These are phyloP conservation scores for Hymenoscyphus occultus DNA, from an alignment of 2,329 filamentous ascomycete genomes.

Conservation along the genomic window DNA sequence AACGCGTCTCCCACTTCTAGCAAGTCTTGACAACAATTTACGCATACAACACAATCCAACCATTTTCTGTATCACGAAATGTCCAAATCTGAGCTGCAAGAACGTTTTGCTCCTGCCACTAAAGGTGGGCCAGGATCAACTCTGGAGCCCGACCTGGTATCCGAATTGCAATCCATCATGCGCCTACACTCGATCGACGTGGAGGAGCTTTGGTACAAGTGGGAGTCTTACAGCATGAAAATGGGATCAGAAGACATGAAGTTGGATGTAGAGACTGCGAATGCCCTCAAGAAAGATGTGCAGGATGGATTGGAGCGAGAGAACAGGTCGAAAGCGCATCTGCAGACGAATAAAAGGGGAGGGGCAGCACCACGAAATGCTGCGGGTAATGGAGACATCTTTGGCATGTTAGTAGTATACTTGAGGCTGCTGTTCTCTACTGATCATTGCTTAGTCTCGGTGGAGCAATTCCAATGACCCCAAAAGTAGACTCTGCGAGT, in stretches of 20 bases:
- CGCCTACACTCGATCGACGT: conserved; percentile 75
- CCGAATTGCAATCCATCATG: conserved; percentile 82
- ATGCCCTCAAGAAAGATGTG: conserved; percentile 80
- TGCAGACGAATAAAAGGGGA: conserved; percentile 61
- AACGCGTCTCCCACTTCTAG: neutral
- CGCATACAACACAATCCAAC: neutral
- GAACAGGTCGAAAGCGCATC: conserved; percentile 63
- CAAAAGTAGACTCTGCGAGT: conserved; percentile 34
- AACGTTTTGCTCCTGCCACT: conserved; percentile 29
- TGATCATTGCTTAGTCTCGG: conserved; percentile 52
- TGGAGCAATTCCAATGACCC: conserved; percentile 64
- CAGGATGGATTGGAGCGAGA: conserved; percentile 81
- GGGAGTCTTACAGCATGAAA: conserved; percentile 96
- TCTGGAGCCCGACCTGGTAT: conserved; percentile 73
- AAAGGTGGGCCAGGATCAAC: conserved; percentile 16
- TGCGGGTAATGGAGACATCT: conserved; percentile 62
- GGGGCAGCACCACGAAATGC: conserved; percentile 61
- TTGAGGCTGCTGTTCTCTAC: conserved; percentile 9
- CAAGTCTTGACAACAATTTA: conserved; percentile 6
- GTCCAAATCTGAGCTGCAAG: conserved; percentile 26
- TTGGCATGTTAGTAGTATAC: conserved; percentile 64
- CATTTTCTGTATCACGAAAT: conserved; percentile 9
- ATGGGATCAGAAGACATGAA: conserved; percentile 79
- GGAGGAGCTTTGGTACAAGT: conserved; percentile 95
- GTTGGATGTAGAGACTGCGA: conserved; percentile 66